A percentile compares a stretch with the other conserved stretches of the same genome.
Conservation (phyloP, 2,329 filamentous ascomycete species). For the Fusarium temperatum region DNA sequence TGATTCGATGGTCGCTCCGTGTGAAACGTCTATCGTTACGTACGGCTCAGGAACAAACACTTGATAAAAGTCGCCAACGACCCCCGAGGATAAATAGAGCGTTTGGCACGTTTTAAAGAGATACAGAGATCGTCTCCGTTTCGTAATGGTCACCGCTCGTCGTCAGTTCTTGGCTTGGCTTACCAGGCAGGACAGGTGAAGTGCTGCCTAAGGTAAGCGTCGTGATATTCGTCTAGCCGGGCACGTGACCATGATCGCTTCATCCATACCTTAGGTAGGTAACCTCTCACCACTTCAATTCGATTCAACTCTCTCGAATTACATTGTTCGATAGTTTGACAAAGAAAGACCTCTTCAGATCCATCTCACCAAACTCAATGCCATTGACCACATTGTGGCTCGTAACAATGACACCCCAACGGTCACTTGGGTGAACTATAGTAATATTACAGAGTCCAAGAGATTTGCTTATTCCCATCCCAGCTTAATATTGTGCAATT, state of each 20-base stretch:
- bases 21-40: slow-evolving; percentile 31
- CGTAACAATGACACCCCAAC: background rate
- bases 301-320: background rate
- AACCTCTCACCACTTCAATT: background rate
- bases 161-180: slow-evolving; percentile 35
- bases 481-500: background rate
- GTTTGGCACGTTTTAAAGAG: slow-evolving; percentile 9
- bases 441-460: background rate
- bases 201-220: slow-evolving; percentile 43
- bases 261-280: background rate
- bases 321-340: background rate
- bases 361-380: background rate
- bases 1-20: background rate
- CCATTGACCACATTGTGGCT: background rate
- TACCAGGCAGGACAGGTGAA: slow-evolving; percentile 32
- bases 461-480: slow-evolving; percentile 5
- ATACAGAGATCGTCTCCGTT: slow-evolving; percentile 6
- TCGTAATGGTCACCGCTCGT: slow-evolving; percentile 18
- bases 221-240: slow-evolving; percentile 22
- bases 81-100: background rate
- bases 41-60: slow-evolving; percentile 8
- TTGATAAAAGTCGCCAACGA: background rate
- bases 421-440: background rate
- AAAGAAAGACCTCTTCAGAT: background rate
- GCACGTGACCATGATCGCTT: slow-evolving; percentile 29